These are phyloP conservation scores for Schizophyllum amplum DNA, from an alignment of 1,284 basidiomycete genomes.

Conservation along the genomic window DNA sequence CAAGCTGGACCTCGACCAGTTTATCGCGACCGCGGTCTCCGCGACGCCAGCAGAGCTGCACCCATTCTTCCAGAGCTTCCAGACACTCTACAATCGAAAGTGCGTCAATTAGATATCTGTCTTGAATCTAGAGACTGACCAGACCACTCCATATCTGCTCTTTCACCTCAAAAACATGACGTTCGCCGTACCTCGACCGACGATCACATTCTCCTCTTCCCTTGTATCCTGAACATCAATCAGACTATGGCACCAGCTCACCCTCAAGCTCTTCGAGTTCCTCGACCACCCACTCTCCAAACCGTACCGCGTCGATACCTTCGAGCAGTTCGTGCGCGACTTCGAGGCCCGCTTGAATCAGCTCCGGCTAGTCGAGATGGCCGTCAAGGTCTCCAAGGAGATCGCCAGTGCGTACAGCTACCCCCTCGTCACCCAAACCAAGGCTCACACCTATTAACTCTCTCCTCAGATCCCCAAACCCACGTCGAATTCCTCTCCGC, in stretches of 20 bases:
- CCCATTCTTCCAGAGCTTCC: constrained; percentile 73
- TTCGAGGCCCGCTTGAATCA: constrained; percentile 84
- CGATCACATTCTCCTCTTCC: not conserved
- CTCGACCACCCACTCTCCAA: constrained; percentile 69
- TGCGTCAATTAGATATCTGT: constrained; percentile 30
- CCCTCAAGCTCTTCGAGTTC: constrained; percentile 80
- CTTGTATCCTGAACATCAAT: too few relatives aligned
- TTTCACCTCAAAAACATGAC: not conserved
- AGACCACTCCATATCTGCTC: too few relatives aligned
- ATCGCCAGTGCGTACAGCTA: constrained; percentile 62
- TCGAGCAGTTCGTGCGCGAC: constrained; percentile 72
- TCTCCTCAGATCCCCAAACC: constrained; percentile 61
- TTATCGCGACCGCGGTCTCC: constrained; percentile 64
- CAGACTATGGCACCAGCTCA: constrained; percentile 97
- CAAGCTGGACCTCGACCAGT: constrained; percentile 67
- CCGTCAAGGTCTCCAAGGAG: constrained; percentile 81
- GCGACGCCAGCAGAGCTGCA: constrained; percentile 69
- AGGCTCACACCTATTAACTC: constrained; percentile 55
- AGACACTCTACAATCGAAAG: constrained; percentile 73
- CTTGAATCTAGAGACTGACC: not conserved
- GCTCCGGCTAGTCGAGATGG: constrained; percentile 85
- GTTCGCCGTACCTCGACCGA: not conserved
- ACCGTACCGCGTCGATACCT: constrained; percentile 81
- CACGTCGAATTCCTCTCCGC: constrained; percentile 78
- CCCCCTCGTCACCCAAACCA: constrained; percentile 4